Evolutionary conservation across 176 grass and related monocot genomes (phyloP), one percentile per base, ranked within the genome.

Genomic region (Phragmites australis): DNA sequence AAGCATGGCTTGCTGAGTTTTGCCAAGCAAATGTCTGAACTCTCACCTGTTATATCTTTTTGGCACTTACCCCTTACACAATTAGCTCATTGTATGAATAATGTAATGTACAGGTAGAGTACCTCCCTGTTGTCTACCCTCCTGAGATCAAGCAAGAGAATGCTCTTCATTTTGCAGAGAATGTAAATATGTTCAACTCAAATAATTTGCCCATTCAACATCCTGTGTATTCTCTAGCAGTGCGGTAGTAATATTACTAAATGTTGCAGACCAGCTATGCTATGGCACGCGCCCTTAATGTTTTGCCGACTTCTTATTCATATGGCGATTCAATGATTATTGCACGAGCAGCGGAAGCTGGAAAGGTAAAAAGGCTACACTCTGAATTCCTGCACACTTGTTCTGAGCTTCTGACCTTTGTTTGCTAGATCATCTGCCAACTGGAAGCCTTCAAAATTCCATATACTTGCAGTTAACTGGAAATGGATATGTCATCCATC

Each of bases 61-160:
- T 81, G 41, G 29, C 23, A 31, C 14, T 45, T 66, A 41, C 9
- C 9, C 21, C 19, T 81, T 57, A 18, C 41, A 80, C 1, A 16
- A 44, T 44, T 66, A 72, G 40, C 61, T 88, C 19, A 59, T 46
- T 46, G 23, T 13, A 53, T 54, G 5, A 72, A 74, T 59, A 13
- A 37, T 67, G 56, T 70, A 32, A 54, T 54, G 81, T 78, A 55
- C 82, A 98, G 96, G 92, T 98, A 43, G 96, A 98, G 50, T 98
- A 98, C 57, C 92, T 94, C 65, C 92, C 96, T 67, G 79, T 98
- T 66, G 84, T 94, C 60, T 76, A 83, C 78, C 90, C 96, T 78
- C 92, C 85, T 84, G 90, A 98, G 84, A 94, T 93, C 76, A 97
- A 98, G 81, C 81, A 91, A 69, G 81, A 91, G 34, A 93, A 87